These are phyloP conservation scores for Meyerozyma guilliermondii DNA, from an alignment of 1,139 yeast genomes.

Conservation along the genomic window DNA sequence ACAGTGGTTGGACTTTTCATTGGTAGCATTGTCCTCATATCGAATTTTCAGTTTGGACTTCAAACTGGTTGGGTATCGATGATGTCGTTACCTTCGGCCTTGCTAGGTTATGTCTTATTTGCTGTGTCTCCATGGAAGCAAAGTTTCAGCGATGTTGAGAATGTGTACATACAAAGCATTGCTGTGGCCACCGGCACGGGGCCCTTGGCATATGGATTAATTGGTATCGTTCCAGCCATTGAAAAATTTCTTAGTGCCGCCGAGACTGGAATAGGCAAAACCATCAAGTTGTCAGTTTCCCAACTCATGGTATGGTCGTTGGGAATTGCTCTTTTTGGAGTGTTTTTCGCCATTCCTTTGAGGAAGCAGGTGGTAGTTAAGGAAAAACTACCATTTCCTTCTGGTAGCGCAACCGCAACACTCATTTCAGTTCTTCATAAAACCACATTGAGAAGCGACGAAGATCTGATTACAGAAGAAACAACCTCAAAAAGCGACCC, in stretches of 20 bases:
- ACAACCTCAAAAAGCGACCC: conserved; percentile 1
- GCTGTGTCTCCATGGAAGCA: conserved; percentile 43
- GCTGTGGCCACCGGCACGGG: conserved; percentile 98
- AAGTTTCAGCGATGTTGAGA: conserved; percentile 82
- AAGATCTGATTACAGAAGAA: conserved; percentile 4
- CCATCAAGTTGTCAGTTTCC: conserved; percentile 30
- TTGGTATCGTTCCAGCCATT: conserved; percentile 95
- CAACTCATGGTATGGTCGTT: conserved; percentile 76
- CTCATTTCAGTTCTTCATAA: conserved; percentile 82
- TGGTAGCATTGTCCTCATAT: conserved; percentile 76
- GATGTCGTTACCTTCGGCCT: conserved; percentile 97
- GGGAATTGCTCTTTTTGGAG: conserved; percentile 90
- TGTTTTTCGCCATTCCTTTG: conserved; percentile 87
- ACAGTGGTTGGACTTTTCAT: conserved; percentile 68
- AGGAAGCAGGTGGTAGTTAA: conserved; percentile 78
- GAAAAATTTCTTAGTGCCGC: conserved; percentile 77
- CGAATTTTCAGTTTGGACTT: conserved; percentile 92
- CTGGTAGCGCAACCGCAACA: conserved; percentile 95
- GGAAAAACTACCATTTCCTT: conserved; percentile 87
- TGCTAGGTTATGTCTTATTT: conserved; percentile 80
- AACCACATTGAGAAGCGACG: conserved; percentile 49
- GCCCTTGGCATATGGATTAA: conserved; percentile 89
- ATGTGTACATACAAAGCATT: conserved; percentile 85
- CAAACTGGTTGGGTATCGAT: conserved; percentile 99
- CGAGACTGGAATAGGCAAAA: conserved; percentile 62